Evolutionary conservation across 2,329 filamentous ascomycete species (phyloP), one percentile per base, ranked within the genome.

Genomic region (Colletotrichum salicis): DNA sequence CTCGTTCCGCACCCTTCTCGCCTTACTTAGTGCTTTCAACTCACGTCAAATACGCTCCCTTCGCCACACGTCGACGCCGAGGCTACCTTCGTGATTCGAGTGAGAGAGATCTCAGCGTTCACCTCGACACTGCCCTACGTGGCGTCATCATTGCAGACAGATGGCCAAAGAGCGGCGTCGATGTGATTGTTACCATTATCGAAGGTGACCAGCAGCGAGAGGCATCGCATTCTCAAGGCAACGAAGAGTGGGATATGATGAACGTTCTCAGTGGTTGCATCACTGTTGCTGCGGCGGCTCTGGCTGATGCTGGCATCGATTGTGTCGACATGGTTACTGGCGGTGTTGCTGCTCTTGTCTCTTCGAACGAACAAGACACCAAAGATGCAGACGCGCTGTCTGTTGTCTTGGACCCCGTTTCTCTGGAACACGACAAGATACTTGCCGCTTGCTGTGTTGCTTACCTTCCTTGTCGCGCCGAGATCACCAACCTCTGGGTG

Each of bases 121-220:
- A 98, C 80, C 86, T 99, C 3, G 95, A 98, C 82, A 96, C 94
- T 19, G 95, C 96, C 31, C 86, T 99, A 62, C 90, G 95, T 41
- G 96, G 96, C 1, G 93, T 94, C 8, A 91, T 98, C 62, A 96
- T 98, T 78, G 95, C 94, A 15, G 95, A 98, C 80, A 88, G 96
- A 70, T 99, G 96, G 94, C 96, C 96, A n/a, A 99, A 99, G 86
- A 97, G 94, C 80, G 95, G 94, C 56, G 92, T 97, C n/a, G 96
- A 99, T 80, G 92, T 99, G 52, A 92, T 97, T 22, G 91, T 99
- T 60, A 98, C 95, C 0, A 91, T 99, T 60, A 86, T 99, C 22
- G 96, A 99, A 83, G 96, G 94, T 3, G 96, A 98, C 78, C 94
- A 98, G 79, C 93, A 96, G 82, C 88, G 80, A 80, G 88, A 81